phyloP scores from a whole-genome alignment of 257 asterid genomes.

The Plantago major region DNA sequence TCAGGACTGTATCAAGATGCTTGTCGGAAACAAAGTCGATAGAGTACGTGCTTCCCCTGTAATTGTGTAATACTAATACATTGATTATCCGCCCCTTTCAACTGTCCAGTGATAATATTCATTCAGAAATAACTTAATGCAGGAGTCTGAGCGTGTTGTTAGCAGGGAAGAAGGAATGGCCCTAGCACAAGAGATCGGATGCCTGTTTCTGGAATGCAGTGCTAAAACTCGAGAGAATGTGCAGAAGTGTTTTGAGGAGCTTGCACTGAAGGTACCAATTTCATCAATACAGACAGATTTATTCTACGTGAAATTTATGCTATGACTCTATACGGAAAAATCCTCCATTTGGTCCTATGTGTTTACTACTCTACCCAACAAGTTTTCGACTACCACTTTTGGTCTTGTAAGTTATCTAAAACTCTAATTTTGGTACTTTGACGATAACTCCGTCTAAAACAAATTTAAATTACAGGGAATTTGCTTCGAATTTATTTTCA shows the following conservation, averaged over 20 bases:
- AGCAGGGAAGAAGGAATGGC: conserved; percentile 75
- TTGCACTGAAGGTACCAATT: conserved; percentile 57
- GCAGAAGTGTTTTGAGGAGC: conserved; percentile 74
- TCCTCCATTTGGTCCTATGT: too few species aligned
- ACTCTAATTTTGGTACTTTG: too few species aligned
- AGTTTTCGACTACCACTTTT: too few species aligned
- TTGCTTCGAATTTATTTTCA: too few species aligned
- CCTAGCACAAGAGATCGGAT: conserved; percentile 76
- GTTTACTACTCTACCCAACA: too few species aligned
- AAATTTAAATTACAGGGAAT: too few species aligned
- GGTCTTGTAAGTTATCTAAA: too few species aligned
- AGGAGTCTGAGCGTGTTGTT: conserved; percentile 83
- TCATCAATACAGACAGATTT: not conserved
- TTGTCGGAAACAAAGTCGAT: conserved; percentile 92
- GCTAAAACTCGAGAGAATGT: conserved; percentile 88
- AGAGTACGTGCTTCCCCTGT: conserved; percentile 39
- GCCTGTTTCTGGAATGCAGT: conserved; percentile 80
- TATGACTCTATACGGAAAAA: too few species aligned
- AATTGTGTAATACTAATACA: not conserved
- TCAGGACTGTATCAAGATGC: conserved; percentile 83
- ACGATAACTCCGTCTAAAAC: too few species aligned
- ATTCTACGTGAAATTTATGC: not conserved
- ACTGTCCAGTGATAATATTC: not conserved
- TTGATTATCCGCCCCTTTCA: not conserved
- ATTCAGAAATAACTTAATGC: conserved; percentile 14